These are phyloP conservation scores for Lenwebbia sp. DNA, from an alignment of 345 rosid genomes.

Conservation along the genomic window DNA sequence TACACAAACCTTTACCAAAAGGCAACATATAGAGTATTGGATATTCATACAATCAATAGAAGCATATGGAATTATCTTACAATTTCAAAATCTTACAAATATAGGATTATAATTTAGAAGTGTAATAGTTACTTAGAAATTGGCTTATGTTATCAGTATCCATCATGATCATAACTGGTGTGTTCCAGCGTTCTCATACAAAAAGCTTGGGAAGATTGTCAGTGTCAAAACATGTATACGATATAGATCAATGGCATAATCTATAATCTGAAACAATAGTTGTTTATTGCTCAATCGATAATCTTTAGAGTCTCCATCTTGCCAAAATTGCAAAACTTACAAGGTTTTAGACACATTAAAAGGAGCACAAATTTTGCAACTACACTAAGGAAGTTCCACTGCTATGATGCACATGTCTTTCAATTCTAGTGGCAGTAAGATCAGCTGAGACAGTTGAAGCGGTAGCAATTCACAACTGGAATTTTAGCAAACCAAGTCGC, in stretches of 20 bases:
- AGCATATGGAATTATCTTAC: too few species aligned
- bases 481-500: background rate
- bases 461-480: background rate
- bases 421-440: constrained; percentile 6
- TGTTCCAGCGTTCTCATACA: constrained; percentile 65
- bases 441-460: constrained; percentile 2
- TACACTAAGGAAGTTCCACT: background rate
- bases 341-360: background rate
- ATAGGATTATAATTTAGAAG: background rate
- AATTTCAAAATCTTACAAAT: background rate
- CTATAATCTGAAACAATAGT: constrained; percentile 44
- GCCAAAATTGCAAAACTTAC: background rate
- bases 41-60: too few species aligned
- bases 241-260: constrained; percentile 45
- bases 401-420: background rate
- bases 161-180: constrained; percentile 18
- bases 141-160: background rate
- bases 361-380: background rate
- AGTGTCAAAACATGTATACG: constrained; percentile 54
- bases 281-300: constrained; percentile 43
- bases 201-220: constrained; percentile 78
- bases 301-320: constrained; percentile 4
- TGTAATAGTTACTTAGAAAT: background rate
- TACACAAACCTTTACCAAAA: too few species aligned
- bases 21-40: too few species aligned